These are phyloP conservation scores for Coriolopsis trogii DNA, from an alignment of 1,284 basidiomycete genomes.

Conservation along the genomic window DNA sequence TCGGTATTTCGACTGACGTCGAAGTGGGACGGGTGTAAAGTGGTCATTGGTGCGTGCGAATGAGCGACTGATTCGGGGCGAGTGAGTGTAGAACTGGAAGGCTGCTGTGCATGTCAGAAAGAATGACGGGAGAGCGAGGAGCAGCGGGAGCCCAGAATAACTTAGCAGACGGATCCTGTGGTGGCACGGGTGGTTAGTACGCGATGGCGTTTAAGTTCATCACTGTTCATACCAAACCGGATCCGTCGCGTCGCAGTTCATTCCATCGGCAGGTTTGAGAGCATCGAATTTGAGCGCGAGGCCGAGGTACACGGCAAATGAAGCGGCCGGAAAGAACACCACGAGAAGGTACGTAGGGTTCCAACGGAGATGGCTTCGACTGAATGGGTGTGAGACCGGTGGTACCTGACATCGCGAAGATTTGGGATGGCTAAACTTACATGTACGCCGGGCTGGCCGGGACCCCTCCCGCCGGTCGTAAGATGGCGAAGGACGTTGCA, in stretches of 20 bases:
- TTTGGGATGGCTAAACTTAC: conserved; percentile 26
- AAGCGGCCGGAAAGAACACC: conserved; percentile 49
- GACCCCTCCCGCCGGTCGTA: conserved; percentile 48
- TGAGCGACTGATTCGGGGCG: conserved; percentile 11
- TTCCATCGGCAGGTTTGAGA: conserved; percentile 47
- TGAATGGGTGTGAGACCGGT: conserved; percentile 5
- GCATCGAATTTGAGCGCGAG: conserved; percentile 48
- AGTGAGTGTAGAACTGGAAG: conserved; percentile 21
- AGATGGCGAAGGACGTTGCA: conserved; percentile 47
- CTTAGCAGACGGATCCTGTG: conserved; percentile 61
- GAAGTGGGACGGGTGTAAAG: conserved; percentile 27
- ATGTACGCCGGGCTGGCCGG: conserved; percentile 29
- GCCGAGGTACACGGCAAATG: conserved; percentile 45
- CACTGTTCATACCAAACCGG: conserved; percentile 58
- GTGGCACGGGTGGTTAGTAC: too few species aligned
- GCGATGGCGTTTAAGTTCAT: too few species aligned
- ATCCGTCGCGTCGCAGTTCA: conserved; percentile 56
- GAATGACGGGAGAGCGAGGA: conserved; percentile 55
- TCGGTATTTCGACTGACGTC: conserved; percentile 17
- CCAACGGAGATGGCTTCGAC: conserved; percentile 32
- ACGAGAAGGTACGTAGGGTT: conserved; percentile 40
- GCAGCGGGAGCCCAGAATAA: conserved; percentile 58
- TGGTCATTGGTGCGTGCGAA: conserved; percentile 13
- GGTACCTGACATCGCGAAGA: conserved; percentile 9
- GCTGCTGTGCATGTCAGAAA: conserved; percentile 37